phyloP scores from a whole-genome alignment of 2,329 filamentous ascomycete species.

The Ramichloridium luteum region DNA sequence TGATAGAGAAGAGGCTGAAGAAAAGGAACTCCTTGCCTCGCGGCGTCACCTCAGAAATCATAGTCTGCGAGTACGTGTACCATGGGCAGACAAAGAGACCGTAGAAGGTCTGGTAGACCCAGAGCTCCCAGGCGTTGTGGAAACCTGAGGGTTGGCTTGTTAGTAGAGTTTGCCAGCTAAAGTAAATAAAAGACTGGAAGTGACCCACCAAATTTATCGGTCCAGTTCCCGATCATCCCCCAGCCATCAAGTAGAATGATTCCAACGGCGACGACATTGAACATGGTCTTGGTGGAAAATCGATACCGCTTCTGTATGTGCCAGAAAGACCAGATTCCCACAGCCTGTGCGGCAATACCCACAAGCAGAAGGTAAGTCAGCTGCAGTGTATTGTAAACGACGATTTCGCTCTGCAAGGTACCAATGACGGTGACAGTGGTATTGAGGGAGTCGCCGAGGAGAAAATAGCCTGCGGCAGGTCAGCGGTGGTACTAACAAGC shows the following conservation, averaged over 20 bases:
- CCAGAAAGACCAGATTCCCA: slow-evolving; percentile 51
- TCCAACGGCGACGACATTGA: slow-evolving; percentile 49
- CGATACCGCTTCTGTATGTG: slow-evolving; percentile 45
- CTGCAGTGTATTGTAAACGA: slow-evolving; percentile 52
- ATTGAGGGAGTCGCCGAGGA: slow-evolving; percentile 58
- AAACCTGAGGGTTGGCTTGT: slow-evolving; percentile 26
- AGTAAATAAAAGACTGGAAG: not conserved
- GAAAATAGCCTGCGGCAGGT: slow-evolving; percentile 45
- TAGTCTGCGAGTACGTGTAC: slow-evolving; percentile 59
- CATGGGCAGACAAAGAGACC: slow-evolving; percentile 56
- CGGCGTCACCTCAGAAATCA: slow-evolving; percentile 58
- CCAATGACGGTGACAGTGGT: slow-evolving; percentile 57
- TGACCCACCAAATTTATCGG: slow-evolving; percentile 30
- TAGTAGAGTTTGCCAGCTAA: slow-evolving; percentile 26
- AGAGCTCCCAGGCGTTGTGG: slow-evolving; percentile 39
- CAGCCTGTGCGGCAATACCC: slow-evolving; percentile 50
- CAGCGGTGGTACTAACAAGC: too few relatives aligned
- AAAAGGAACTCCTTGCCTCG: slow-evolving; percentile 58
- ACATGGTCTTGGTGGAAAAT: slow-evolving; percentile 55
- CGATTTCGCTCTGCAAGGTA: slow-evolving; percentile 53
- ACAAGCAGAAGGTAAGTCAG: slow-evolving; percentile 56
- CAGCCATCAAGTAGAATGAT: slow-evolving; percentile 50
- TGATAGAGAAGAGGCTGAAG: slow-evolving; percentile 56
- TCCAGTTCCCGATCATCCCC: slow-evolving; percentile 50
- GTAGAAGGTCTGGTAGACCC: slow-evolving; percentile 40